These are phyloP conservation scores for Thraustotheca clavata DNA, from an alignment of 352 stramenopile species.

Conservation along the genomic window DNA sequence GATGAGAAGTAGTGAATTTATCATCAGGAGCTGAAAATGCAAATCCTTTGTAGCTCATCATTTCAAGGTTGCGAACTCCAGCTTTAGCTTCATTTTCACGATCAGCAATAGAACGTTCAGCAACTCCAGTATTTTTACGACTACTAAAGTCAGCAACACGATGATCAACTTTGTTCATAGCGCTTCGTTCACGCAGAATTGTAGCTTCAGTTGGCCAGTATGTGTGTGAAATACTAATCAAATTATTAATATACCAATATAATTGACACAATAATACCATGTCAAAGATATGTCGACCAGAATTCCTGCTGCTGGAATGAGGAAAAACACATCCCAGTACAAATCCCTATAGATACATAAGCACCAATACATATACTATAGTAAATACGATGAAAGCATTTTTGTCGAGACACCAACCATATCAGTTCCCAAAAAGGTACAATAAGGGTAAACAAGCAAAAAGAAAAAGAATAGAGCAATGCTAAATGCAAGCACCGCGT, in stretches of 20 bases:
- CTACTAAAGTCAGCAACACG: slow-evolving; percentile 9
- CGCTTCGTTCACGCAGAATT: slow-evolving; percentile 42
- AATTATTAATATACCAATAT: background rate
- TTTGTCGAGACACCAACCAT: slow-evolving; percentile 42
- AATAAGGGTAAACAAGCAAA: slow-evolving; percentile 45
- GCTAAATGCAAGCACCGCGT: slow-evolving; percentile 43
- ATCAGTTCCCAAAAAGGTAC: slow-evolving; percentile 41
- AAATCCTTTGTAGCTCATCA: slow-evolving; percentile 15
- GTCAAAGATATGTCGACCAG: slow-evolving; percentile 50
- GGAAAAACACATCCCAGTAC: slow-evolving; percentile 60
- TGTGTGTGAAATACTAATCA: slow-evolving; percentile 36
- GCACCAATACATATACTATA: background rate
- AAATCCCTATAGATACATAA: slow-evolving; percentile 28
- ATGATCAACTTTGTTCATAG: slow-evolving; percentile 6
- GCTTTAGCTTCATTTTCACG: slow-evolving; percentile 8
- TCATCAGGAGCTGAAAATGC: slow-evolving; percentile 19
- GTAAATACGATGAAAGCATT: slow-evolving; percentile 40
- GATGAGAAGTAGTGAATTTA: background rate
- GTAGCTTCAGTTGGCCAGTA: slow-evolving; percentile 65
- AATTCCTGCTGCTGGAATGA: slow-evolving; percentile 54
- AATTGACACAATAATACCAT: slow-evolving; percentile 39
- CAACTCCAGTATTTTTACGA: background rate
- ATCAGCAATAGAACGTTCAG: background rate
- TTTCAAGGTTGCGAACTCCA: slow-evolving; percentile 6
- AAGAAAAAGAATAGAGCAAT: slow-evolving; percentile 56